These are phyloP conservation scores for Dryadomyces quercus-mongolicae DNA, from an alignment of 2,329 filamentous ascomycete species.

Conservation along the genomic window DNA sequence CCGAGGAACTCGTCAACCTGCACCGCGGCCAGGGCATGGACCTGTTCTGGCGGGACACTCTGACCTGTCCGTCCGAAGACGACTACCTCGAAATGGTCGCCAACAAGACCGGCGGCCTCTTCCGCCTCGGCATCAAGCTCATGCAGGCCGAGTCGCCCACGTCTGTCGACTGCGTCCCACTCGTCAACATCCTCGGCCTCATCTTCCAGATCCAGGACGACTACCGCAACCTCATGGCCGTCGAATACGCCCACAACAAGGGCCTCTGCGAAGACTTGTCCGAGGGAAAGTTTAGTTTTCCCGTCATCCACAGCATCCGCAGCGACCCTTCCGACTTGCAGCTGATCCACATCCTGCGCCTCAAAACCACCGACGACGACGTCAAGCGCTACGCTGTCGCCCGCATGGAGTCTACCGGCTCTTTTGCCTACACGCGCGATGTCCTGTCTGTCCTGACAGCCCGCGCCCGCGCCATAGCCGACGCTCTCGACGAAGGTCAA, in stretches of 20 bases:
- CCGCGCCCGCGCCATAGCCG: slow-evolving; percentile 49
- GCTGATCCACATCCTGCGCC: slow-evolving; percentile 83
- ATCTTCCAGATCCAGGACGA: slow-evolving; percentile 90
- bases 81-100: slow-evolving; percentile 92
- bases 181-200: slow-evolving; percentile 75
- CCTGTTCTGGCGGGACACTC: slow-evolving; percentile 75
- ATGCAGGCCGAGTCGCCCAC: slow-evolving; percentile 64
- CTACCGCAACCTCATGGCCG: slow-evolving; percentile 72
- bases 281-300: slow-evolving; percentile 94
- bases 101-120: slow-evolving; percentile 83
- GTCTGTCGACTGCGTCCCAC: slow-evolving; percentile 59
- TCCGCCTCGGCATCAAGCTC: slow-evolving; percentile 72
- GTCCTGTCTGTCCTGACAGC: slow-evolving; percentile 53
- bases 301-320: slow-evolving; percentile 86
- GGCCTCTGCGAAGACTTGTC: slow-evolving; percentile 91
- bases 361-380: slow-evolving; percentile 74
- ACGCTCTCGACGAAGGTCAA: slow-evolving; percentile 50
- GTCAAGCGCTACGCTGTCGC: slow-evolving; percentile 84
- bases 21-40: slow-evolving; percentile 87
- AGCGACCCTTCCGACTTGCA: slow-evolving; percentile 61
- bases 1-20: slow-evolving; percentile 72
- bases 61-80: slow-evolving; percentile 74
- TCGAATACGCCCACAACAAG: slow-evolving; percentile 77
- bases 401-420: slow-evolving; percentile 85
- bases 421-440: slow-evolving; percentile 71